Evolutionary conservation across 257 asterid species (phyloP).

Genomic region (Datura wrightii): DNA sequence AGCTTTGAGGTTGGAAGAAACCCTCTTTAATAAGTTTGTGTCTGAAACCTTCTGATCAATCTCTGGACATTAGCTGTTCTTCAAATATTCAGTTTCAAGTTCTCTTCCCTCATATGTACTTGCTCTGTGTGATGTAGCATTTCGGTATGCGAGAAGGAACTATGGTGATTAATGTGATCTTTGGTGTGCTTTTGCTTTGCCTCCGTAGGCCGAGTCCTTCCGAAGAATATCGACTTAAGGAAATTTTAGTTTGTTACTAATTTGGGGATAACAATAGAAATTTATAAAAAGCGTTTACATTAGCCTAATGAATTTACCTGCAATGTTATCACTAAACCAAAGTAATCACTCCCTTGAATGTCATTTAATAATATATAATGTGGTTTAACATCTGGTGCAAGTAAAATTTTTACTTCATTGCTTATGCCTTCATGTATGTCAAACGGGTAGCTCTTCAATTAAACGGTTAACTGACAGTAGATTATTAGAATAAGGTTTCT

Average conservation of each 20-base stretch:
- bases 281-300: not conserved
- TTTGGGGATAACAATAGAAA: not conserved
- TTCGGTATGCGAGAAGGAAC: not conserved
- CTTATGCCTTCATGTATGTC: not conserved
- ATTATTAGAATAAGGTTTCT: no score
- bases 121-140: not conserved
- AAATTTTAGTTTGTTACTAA: not conserved
- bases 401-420: no score
- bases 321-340: no score
- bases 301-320: no score
- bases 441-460: not conserved
- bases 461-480: no score
- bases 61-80: not conserved
- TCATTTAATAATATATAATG: not conserved
- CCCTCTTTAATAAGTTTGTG: slow-evolving; percentile 1
- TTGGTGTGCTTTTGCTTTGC: not conserved
- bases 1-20: slow-evolving; percentile 16
- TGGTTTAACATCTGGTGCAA: not conserved
- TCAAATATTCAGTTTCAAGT: not conserved
- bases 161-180: not conserved
- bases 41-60: slow-evolving; percentile 9
- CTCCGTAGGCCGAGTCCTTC: not conserved
- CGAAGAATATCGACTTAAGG: not conserved
- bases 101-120: not conserved
- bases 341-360: not conserved